Conservation (phyloP, 2,329 filamentous ascomycete genomes). For the Pseudogymnoascus sp. region DNA sequence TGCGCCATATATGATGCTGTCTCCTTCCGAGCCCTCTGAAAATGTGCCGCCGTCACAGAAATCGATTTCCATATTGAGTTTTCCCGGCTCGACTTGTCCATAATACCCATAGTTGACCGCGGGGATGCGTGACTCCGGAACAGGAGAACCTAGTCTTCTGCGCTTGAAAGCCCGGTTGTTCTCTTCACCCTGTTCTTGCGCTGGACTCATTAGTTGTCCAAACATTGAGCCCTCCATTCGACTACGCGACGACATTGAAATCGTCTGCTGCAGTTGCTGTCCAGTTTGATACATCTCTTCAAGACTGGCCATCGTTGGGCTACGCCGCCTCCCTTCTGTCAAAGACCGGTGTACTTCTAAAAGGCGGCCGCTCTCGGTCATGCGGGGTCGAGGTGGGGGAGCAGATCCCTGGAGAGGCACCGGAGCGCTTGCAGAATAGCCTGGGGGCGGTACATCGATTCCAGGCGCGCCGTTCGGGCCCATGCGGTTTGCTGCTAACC, state of each 20-base stretch:
- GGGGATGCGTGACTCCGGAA: constrained; percentile 36
- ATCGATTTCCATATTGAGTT: constrained; percentile 75
- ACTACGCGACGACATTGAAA: background rate
- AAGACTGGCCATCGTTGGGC: background rate
- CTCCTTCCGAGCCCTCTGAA: constrained; percentile 43
- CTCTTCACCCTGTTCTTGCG: constrained; percentile 26
- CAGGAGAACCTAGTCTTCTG: constrained; percentile 61
- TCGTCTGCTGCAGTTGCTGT: background rate
- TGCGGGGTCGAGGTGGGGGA: background rate
- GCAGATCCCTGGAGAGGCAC: background rate
- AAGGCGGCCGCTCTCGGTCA: background rate
- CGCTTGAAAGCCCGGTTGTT: constrained; percentile 53
- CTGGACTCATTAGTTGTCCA: background rate
- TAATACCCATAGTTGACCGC: constrained; percentile 75
- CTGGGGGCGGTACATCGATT: background rate
- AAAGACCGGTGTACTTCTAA: background rate
- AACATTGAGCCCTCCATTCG: background rate
- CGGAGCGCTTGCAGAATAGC: background rate
- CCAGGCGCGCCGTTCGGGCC: background rate
- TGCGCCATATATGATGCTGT: constrained; percentile 46
- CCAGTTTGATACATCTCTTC: background rate
- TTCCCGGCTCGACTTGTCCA: constrained; percentile 77
- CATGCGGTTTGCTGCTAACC: background rate
- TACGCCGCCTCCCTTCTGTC: background rate
- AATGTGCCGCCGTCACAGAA: constrained; percentile 78